Evolutionary conservation across 148 eudicot genomes (phyloP), one percentile per base, ranked within the genome.

Genomic region (Rhododendron williamsianum): DNA sequence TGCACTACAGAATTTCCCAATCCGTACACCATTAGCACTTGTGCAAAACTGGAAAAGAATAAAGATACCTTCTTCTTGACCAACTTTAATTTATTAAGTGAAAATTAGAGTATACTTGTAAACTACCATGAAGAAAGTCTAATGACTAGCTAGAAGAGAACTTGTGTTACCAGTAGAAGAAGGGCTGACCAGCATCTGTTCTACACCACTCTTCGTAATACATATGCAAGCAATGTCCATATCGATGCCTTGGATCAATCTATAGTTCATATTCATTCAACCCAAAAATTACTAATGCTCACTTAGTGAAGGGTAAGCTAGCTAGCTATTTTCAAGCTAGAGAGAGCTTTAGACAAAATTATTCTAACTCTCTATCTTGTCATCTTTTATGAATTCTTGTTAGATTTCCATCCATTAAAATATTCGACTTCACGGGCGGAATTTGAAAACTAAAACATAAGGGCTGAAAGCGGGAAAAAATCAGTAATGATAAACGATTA

Each of bases 161-260:
- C 27, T 7, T 21, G 27, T 63, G 27, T 82, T 71, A 87, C 91
- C 91, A 89, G 86, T 78, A 89, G 85, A 89, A 89, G 48, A 89
- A 89, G 5, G 87, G 91, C 81, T 87, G 91, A 30, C 81, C 82
- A 11, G 89, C 65, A 27, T 87, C 83, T 11, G 82, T 58, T 87
- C 58, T 87, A 72, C 84, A 85, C 91, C 91, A 89, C 33, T 87
- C 86, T 30, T 87, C 84, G 69, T 84, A 87, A 69, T 89, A 89
- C 27, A 85, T 9, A 38, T 87, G 49, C 80, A 89, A 85, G 77
- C 81, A 82, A 52, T 89, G 86, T 25, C 89, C 91, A 85, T 89
- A 89, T 15, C 91, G 87, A 80, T 89, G 89, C 77, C 91, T 81
- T 7, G 89, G 89, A 58, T 89, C 91, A 67, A 89, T 87, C 91